Conservation (phyloP, 176 grass and related monocot genomes). For the Pharus latifolius region DNA sequence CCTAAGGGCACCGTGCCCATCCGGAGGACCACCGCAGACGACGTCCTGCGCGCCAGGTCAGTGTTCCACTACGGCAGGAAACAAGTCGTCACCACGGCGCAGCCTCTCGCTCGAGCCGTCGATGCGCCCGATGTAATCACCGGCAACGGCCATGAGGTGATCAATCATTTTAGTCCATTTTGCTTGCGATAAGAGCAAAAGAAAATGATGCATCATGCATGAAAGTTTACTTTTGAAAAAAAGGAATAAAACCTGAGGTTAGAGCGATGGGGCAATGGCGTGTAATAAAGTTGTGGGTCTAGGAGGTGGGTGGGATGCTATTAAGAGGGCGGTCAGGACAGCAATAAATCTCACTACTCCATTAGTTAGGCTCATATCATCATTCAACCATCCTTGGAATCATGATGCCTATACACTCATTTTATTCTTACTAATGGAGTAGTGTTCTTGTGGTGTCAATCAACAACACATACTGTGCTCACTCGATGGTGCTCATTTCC, state of each 20-base stretch:
- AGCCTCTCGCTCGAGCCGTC: slow-evolving; percentile 23
- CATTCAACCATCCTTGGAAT: no score
- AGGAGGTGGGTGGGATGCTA: background rate
- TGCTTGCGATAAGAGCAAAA: background rate
- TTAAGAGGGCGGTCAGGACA: no score
- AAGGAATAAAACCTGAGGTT: no score
- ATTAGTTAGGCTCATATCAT: background rate
- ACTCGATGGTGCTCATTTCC: background rate
- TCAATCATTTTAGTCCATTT: no score
- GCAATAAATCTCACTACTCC: background rate
- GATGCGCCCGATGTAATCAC: slow-evolving; percentile 66
- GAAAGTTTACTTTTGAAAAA: no score
- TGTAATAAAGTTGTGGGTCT: slow-evolving; percentile 2
- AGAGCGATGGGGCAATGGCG: no score
- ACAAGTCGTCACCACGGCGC: background rate
- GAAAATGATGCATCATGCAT: background rate
- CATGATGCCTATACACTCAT: no score
- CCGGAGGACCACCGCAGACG: slow-evolving; percentile 49
- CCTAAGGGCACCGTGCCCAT: slow-evolving; percentile 66
- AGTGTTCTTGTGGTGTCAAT: no score
- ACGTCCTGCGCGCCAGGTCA: slow-evolving; percentile 61
- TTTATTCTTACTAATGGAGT: no score
- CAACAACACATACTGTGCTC: no score
- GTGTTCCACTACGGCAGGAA: slow-evolving; percentile 72
- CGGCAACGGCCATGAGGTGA: slow-evolving; percentile 92